A percentile compares a stretch with the other conserved stretches of the same genome.
Evolutionary conservation across 2,329 filamentous ascomycete species (phyloP).

Genomic region (Trichoderma harzianum): DNA sequence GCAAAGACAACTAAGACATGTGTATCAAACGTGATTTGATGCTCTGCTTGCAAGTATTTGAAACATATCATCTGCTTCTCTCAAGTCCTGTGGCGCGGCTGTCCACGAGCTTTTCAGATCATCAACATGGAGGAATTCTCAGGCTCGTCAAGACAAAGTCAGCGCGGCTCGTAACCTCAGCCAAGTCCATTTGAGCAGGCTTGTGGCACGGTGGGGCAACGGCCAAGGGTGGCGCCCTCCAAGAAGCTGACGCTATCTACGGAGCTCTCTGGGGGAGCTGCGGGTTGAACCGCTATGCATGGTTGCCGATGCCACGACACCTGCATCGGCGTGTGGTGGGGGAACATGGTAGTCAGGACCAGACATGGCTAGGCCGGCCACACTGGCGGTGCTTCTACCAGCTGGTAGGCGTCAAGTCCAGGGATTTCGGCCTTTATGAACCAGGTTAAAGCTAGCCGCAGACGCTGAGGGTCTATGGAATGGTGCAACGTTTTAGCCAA

Average conservation of each 20-base stretch:
- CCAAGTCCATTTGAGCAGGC: neutral
- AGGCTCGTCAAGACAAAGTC: neutral
- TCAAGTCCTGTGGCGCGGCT: neutral
- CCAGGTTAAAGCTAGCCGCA: neutral
- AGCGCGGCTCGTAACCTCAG: neutral
- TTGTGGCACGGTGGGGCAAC: conserved; percentile 4
- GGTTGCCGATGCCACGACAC: conserved; percentile 26
- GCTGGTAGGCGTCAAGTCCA: neutral
- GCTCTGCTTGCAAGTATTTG: neutral
- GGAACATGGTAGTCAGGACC: conserved; percentile 1
- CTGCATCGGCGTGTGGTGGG: conserved; percentile 13
- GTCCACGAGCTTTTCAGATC: neutral
- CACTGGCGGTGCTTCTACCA: neutral
- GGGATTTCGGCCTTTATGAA: neutral
- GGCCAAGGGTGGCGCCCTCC: conserved; percentile 6
- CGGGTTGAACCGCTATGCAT: conserved; percentile 36
- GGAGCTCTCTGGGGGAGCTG: conserved; percentile 27
- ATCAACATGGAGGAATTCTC: neutral
- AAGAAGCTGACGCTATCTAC: conserved; percentile 19
- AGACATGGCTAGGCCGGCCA: conserved; percentile 5
- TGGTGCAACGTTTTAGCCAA: neutral
- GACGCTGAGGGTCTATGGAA: neutral
- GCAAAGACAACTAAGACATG: neutral
- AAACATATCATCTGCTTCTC: neutral
- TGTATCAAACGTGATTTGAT: neutral